These are phyloP conservation scores for Phoenix dactylifera DNA, from an alignment of 176 grass and related monocot species.

Conservation along the genomic window DNA sequence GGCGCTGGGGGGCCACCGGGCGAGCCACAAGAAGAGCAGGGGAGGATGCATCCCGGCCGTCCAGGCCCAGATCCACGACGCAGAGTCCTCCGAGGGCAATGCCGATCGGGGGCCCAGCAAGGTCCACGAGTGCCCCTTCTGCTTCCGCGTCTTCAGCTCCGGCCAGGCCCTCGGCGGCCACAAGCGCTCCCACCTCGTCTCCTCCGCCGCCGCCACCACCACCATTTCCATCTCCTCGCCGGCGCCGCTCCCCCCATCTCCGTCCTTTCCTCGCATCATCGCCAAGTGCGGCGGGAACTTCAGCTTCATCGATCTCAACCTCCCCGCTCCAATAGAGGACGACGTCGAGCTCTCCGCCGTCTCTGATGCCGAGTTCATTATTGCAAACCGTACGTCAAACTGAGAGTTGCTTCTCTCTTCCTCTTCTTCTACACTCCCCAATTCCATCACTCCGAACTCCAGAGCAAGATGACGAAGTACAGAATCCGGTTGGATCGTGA, in stretches of 20 bases:
- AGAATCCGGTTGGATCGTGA: no score
- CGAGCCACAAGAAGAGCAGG: conserved; percentile 68
- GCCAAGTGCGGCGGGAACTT: conserved; percentile 33
- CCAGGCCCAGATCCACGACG: no score
- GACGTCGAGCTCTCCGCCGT: conserved; percentile 86
- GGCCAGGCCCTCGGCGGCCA: conserved; percentile 90
- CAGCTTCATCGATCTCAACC: conserved; percentile 73
- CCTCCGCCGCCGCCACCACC: background rate
- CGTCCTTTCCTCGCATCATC: background rate
- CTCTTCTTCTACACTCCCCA: background rate
- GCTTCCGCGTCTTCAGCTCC: conserved; percentile 68
- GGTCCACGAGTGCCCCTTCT: conserved; percentile 75
- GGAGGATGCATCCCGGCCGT: conserved; percentile 34
- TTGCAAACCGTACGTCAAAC: background rate
- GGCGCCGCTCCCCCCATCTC: background rate
- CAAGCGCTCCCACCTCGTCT: conserved; percentile 55
- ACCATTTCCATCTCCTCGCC: background rate
- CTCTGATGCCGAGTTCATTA: conserved; percentile 58
- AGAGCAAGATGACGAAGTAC: no score
- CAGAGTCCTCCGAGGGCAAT: no score
- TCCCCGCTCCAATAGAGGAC: conserved; percentile 54
- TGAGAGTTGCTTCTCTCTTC: background rate
- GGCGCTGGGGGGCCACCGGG: conserved; percentile 77
- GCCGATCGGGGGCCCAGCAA: background rate
- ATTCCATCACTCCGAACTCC: no score